Conservation (phyloP, 2,329 filamentous ascomycete genomes). For the Colletotrichum gigasporum region DNA sequence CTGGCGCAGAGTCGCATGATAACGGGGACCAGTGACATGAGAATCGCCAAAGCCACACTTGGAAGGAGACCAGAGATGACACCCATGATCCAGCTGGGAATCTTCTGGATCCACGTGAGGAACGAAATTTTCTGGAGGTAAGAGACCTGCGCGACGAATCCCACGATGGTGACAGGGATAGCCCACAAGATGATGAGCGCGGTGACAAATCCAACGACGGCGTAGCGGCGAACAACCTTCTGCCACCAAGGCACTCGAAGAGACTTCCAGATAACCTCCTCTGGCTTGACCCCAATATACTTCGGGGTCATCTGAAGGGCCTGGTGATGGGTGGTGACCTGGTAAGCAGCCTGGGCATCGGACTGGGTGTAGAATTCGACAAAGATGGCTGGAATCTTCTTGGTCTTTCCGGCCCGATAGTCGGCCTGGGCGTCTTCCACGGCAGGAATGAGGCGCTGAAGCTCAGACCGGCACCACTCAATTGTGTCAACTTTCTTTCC, state of each 20-base stretch:
- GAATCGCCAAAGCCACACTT: slow-evolving; percentile 77
- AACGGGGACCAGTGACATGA: slow-evolving; percentile 87
- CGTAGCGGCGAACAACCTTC: slow-evolving; percentile 75
- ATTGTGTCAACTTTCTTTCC: slow-evolving; percentile 95
- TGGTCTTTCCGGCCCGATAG: slow-evolving; percentile 72
- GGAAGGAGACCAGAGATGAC: slow-evolving; percentile 88
- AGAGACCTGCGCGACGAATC: slow-evolving; percentile 85
- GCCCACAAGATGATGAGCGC: slow-evolving; percentile 90
- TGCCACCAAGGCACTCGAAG: slow-evolving; percentile 89
- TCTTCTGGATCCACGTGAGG: slow-evolving; percentile 74
- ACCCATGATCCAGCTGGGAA: slow-evolving; percentile 79
- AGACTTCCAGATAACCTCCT: slow-evolving; percentile 88
- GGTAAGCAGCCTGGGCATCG: slow-evolving; percentile 86
- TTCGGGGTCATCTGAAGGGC: slow-evolving; percentile 87
- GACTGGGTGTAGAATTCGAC: slow-evolving; percentile 87
- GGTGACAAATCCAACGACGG: slow-evolving; percentile 76
- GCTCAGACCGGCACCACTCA: slow-evolving; percentile 81
- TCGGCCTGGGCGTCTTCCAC: slow-evolving; percentile 73
- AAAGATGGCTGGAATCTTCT: slow-evolving; percentile 81
- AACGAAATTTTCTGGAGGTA: slow-evolving; percentile 73
- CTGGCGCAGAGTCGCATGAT: slow-evolving; percentile 82
- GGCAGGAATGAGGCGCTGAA: slow-evolving; percentile 75
- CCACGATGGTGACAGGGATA: slow-evolving; percentile 79
- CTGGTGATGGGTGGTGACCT: slow-evolving; percentile 87
- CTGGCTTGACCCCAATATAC: slow-evolving; percentile 83